Evolutionary conservation across 2,329 filamentous ascomycete species (phyloP), one percentile per base, ranked within the genome.

Genomic region (Pseudocercospora macadamiae): DNA sequence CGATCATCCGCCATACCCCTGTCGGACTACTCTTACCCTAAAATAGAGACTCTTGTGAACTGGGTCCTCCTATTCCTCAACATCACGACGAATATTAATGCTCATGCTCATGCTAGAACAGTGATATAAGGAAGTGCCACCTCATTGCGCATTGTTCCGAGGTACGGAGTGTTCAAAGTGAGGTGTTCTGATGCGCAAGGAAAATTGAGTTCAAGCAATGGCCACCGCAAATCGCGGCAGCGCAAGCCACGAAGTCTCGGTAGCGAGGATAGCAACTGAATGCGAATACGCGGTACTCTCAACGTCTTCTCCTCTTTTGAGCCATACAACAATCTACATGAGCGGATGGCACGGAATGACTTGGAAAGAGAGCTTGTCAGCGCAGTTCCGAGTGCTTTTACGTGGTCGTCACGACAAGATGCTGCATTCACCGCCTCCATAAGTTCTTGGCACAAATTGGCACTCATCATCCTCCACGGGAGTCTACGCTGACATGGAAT

Each of bases 181-280:
- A 47, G 42, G 42, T 47, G 42, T n/a, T 45, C 42, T 47, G 10
- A 28, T 47, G 42, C 42, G 19, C 42, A 28, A 47, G 42, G 23
- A 47, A 47, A 21, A 25, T 42, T 42, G 42, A 47, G 19, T 47
- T 47, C 26, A 14, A n/a, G 19, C 34, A 16, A 9, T 16, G 23
- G 23, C 42, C 42, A 45, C n/a, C n/a, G n/a, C n/a, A n/a, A n/a
- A n/a, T n/a, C n/a, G n/a, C n/a, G n/a, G n/a, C n/a, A n/a, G n/a
- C n/a, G 21, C 42, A 18, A 39, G 42, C 42, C 42, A 47, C 42
- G n/a, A 47, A 16, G 23, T 21, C 26, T 47, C 19, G 42, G 23
- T n/a, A 12, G 42, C 42, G 42, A 18, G 16, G 23, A 26, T n/a
- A 9, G 23, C 23, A 47, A 10, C n/a, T 9, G 42, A 21, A n/a